A percentile compares a stretch with the other conserved stretches of the same genome.
Evolutionary conservation across 2,329 filamentous ascomycete species (phyloP).

Genomic region (Trichoderma atroviride): DNA sequence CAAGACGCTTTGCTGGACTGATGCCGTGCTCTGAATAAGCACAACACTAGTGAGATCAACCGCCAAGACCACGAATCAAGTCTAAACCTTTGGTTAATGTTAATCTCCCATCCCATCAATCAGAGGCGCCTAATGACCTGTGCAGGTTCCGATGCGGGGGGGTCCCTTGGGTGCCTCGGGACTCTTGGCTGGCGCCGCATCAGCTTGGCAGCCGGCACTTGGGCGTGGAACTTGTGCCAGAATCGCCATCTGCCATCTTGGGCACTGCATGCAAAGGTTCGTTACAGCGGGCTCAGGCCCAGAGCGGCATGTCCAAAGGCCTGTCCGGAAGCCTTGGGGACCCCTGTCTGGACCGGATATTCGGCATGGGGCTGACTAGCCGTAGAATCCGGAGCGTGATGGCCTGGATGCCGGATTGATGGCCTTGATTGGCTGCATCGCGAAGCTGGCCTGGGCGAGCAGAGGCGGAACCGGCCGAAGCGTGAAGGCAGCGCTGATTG

Average conservation of each 20-base stretch:
- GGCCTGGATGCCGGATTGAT: background rate
- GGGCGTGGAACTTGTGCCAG: constrained; percentile 18
- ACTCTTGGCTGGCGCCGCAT: constrained; percentile 8
- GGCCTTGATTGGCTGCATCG: constrained; percentile 1
- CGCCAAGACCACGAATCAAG: background rate
- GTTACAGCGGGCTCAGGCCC: constrained; percentile 20
- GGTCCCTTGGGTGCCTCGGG: background rate
- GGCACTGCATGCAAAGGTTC: constrained; percentile 12
- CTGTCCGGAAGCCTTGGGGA: background rate
- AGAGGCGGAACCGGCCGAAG: constrained; percentile 12
- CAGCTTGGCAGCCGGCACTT: constrained; percentile 21
- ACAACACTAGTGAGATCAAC: constrained; percentile 16
- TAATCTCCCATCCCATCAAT: constrained; percentile 15
- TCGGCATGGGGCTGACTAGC: constrained; percentile 19
- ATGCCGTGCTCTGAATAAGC: background rate
- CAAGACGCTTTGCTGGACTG: background rate
- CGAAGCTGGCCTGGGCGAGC: background rate
- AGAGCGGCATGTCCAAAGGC: constrained; percentile 23
- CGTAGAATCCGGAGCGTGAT: background rate
- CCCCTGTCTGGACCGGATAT: constrained; percentile 10
- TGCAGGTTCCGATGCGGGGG: constrained; percentile 5
- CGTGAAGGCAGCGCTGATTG: background rate
- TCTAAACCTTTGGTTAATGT: constrained; percentile 17
- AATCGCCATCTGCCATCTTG: constrained; percentile 17
- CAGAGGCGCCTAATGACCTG: constrained; percentile 12